Evolutionary conservation across 306 rosid genomes (phyloP), one percentile per base, ranked within the genome.

Genomic region (Hippophae tibetana): DNA sequence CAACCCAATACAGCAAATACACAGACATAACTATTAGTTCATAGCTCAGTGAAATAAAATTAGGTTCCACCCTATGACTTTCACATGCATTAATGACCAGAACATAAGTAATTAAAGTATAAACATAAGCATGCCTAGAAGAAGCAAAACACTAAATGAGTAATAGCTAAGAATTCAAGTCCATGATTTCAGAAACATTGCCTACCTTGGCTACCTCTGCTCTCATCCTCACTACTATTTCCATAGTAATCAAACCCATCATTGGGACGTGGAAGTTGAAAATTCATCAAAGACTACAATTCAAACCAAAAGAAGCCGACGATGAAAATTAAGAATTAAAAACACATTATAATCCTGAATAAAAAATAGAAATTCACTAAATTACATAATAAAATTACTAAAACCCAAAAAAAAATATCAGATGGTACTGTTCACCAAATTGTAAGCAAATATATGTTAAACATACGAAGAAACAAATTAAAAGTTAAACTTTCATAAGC

Each of bases 211-310:
- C 80, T 88, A 69, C 78, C 88, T 81, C 94, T 86, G 87, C 99
- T 93, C 85, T 88, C 99, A 74, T 88, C 99, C 90, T 88, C 97
- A 80, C 97, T 93, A 76, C 97, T 93, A 78, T 88, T 86, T 43
- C 80, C 99, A 73, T 86, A 86, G 71, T 93, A 88, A 79, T 89
- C 89, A 70, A 86, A 88, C 64, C 74, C 96, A 82, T 86, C 95
- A 76, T 82, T 94, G 50, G 84, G 83, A 67, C 81, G 80, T 63
- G 99, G 95, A 74, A 93, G 90, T 77, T 79, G 97, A 74, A 80
- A 93, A 82, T 78, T 93, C 86, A 88, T 67, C 95, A 93, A 84
- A 67, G 99, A 56, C 99, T 92, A 76, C 85, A 83, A 67, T 69
- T 76, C 68, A 78, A 53, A 52, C 68, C 68, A 72, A 66, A 76